Conservation (phyloP, 306 rosid genomes). For the Adenanthera pavonina region DNA sequence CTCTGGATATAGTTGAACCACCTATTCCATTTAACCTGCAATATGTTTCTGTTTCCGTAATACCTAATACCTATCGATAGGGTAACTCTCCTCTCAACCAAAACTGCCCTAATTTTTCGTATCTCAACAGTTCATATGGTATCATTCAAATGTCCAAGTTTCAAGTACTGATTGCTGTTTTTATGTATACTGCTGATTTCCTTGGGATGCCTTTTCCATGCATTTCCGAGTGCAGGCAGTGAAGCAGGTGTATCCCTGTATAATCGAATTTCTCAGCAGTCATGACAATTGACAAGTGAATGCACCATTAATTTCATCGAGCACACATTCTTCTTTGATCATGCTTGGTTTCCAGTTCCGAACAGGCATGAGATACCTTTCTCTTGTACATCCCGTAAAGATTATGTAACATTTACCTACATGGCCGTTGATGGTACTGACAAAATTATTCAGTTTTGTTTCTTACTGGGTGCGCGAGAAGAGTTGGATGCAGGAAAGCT, state of each 20-base stretch:
- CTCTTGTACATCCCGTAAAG: conserved; percentile 9
- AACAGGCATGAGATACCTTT: conserved; percentile 35
- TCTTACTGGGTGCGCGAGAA: conserved; percentile 15
- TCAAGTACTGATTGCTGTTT: neutral
- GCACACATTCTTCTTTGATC: conserved; percentile 26
- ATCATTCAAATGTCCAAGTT: neutral
- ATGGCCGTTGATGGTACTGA: conserved; percentile 5
- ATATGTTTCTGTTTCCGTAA: neutral
- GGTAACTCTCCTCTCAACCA: neutral
- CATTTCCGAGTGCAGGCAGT: conserved; percentile 65
- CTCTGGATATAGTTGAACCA: neutral
- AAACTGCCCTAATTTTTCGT: neutral
- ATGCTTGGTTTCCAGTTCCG: conserved; percentile 39
- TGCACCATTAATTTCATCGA: conserved; percentile 33
- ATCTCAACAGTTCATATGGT: neutral
- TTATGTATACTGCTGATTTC: conserved; percentile 37
- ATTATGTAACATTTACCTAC: conserved; percentile 10
- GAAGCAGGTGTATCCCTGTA: conserved; percentile 85
- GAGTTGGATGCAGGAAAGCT: conserved; percentile 25
- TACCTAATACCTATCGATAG: neutral
- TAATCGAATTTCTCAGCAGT: conserved; percentile 69
- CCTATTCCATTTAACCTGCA: neutral
- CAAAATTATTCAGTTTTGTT: conserved; percentile 23
- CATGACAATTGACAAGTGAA: conserved; percentile 59
- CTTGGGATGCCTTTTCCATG: conserved; percentile 28